Evolutionary conservation across 306 rosid species (phyloP), one percentile per base, ranked within the genome.

Genomic region (Corylus avellana): DNA sequence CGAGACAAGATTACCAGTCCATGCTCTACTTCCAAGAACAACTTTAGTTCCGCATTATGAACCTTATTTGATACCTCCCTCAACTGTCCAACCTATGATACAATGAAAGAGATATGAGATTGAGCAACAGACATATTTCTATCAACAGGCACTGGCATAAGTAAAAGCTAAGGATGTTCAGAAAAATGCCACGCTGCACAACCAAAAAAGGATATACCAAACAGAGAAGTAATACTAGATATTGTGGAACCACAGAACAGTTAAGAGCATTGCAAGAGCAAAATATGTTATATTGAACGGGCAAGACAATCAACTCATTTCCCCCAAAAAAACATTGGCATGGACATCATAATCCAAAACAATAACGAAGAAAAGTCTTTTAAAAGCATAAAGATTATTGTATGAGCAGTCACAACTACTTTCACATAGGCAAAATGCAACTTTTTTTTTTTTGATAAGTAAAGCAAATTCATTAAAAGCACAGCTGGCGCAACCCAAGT

Each of bases 81-180:
- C 90, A 93, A 73, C 75, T 89, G 95, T 51, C 97, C 97, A 82
- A 93, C 97, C 98, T 93, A 87, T 46, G 78, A 78, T 12, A 29
- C 16, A 51, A 54, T 46, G 59, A 68, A 56, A 35, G 54, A 56
- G 77, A 64, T 42, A 64, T 29, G 50, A 83, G 42, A 49, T 67
- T 12, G 71, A 72, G 78, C 27, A 77, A 59, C 13, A 1, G 14
- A 32, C 73, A 59, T 69, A 49, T 77, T 81, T 75, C 79, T 76
- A 82, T 53, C 68, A 74, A 29, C 18, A 20, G 48, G 12, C 5
- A 76, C 32, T 63, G 29, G 37, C 49, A 14, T 17, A 29, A 18
- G 12, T 27, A 13, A 54, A 48, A 32, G 29, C 59, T 39, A 64
- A 7, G 39, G 67, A 12, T 8, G 11, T 57, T 18, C 11, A 8